phyloP scores from a whole-genome alignment of 1,139 yeast species.

The Suhomyces yuchorum region DNA sequence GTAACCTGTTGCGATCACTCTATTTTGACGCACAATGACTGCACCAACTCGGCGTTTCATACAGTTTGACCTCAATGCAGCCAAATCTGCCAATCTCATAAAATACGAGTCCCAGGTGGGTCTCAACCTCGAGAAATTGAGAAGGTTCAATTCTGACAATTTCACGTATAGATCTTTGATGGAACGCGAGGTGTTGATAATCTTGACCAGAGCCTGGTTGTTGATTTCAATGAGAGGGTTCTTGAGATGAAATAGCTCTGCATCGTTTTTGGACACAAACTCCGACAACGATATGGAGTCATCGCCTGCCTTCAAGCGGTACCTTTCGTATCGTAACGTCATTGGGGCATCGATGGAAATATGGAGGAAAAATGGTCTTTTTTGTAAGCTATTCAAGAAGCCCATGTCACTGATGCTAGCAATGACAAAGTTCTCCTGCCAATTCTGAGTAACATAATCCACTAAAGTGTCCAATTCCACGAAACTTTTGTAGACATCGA shows the following conservation, averaged over 20 bases:
- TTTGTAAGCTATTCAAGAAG: constrained; percentile 53
- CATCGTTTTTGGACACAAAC: constrained; percentile 52
- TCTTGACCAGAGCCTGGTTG: constrained; percentile 59
- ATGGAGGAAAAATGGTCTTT: constrained; percentile 86
- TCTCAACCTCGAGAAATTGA: constrained; percentile 65
- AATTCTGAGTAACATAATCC: constrained; percentile 66
- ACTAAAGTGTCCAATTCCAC: constrained; percentile 47
- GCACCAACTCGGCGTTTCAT: constrained; percentile 98
- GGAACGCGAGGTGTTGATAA: constrained; percentile 59
- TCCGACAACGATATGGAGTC: constrained; percentile 28
- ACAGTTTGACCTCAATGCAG: constrained; percentile 90
- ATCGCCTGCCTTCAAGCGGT: constrained; percentile 16
- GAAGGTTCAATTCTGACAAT: constrained; percentile 55
- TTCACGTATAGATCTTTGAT: constrained; percentile 52
- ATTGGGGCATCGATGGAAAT: constrained; percentile 79
- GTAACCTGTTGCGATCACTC: constrained; percentile 95
- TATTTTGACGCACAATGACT: constrained; percentile 80
- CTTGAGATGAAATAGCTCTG: constrained; percentile 36
- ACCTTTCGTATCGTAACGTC: constrained; percentile 53
- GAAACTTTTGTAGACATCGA: constrained; percentile 8
- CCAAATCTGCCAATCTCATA: constrained; percentile 89
- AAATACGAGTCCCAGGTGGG: constrained; percentile 97
- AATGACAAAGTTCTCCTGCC: constrained; percentile 68
- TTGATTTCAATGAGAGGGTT: constrained; percentile 52
- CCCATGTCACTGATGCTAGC: constrained; percentile 48